phyloP scores from a whole-genome alignment of 2,329 filamentous ascomycete species.

The Talaromyces funiculosus region DNA sequence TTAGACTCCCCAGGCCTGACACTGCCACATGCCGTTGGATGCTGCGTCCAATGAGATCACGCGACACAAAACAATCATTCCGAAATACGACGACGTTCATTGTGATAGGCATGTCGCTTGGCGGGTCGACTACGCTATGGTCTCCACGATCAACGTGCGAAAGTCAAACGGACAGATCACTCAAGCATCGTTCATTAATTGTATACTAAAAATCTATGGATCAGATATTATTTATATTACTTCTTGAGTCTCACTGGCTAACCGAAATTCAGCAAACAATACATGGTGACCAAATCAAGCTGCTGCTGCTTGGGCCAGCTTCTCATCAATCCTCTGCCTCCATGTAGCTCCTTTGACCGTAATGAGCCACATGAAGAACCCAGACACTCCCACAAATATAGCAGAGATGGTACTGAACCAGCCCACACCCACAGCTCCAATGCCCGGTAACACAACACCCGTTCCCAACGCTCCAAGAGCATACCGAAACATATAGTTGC shows the following conservation, averaged over 20 bases:
- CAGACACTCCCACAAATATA: constrained; percentile 47
- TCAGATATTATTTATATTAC: background rate
- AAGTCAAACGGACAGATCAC: too few species aligned
- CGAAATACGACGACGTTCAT: background rate
- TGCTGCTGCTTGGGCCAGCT: constrained; percentile 24
- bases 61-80: background rate
- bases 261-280: background rate
- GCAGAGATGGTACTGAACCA: constrained; percentile 72
- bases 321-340: constrained; percentile 51
- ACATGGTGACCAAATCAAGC: background rate
- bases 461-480: constrained; percentile 66
- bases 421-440: constrained; percentile 70
- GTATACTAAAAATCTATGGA: background rate
- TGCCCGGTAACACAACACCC: constrained; percentile 66
- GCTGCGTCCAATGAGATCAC: constrained; percentile 2
- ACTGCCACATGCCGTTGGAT: background rate
- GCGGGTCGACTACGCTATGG: background rate
- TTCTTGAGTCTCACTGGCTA: background rate
- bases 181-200: background rate
- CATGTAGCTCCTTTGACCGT: constrained; percentile 48
- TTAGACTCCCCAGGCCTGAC: background rate
- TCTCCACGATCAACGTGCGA: background rate
- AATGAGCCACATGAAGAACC: constrained; percentile 44
- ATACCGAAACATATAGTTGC: constrained; percentile 75
- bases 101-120: background rate